phyloP scores from a whole-genome alignment of 768 basidiomycete species.

The Phlebiopsis gigantea region DNA sequence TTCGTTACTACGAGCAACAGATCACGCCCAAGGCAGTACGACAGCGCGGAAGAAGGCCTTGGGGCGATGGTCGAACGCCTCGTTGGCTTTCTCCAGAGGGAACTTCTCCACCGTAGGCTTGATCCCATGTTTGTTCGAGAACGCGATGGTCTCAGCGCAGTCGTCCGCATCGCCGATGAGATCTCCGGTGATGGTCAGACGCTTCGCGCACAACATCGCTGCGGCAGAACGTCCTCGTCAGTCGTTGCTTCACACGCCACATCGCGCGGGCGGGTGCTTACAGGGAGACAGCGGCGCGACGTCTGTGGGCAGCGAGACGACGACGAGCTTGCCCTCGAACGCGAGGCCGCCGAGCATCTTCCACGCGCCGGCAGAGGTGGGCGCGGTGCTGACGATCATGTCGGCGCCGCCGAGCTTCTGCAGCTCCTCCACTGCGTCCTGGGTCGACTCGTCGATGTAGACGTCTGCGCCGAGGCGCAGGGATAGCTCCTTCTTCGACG shows the following conservation, averaged over 20 bases:
- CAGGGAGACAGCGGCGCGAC: conserved; percentile 15
- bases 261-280: conserved; percentile 4
- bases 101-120: conserved; percentile 20
- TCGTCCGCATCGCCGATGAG: conserved; percentile 18
- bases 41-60: conserved; percentile 20
- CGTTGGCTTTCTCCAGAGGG: conserved; percentile 20
- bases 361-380: conserved; percentile 15
- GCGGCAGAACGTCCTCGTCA: conserved; percentile 6
- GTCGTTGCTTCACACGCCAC: neutral
- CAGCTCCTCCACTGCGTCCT: conserved; percentile 26
- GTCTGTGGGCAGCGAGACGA: conserved; percentile 17
- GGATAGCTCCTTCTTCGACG: conserved; percentile 29
- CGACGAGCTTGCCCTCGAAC: conserved; percentile 18
- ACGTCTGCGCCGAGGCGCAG: conserved; percentile 32
- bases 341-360: conserved; percentile 18
- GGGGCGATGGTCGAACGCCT: conserved; percentile 20
- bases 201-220: conserved; percentile 14
- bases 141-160: conserved; percentile 17
- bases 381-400: conserved; percentile 31
- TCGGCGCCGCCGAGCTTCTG: conserved; percentile 34
- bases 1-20: too few species aligned
- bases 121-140: conserved; percentile 16
- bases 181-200: conserved; percentile 22
- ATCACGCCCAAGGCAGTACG: conserved; percentile 15
- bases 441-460: conserved; percentile 29